A percentile compares a stretch with the other conserved stretches of the same genome.
These are phyloP conservation scores for Metschnikowia gelsemii DNA, from an alignment of 805 yeast species.

Conservation along the genomic window DNA sequence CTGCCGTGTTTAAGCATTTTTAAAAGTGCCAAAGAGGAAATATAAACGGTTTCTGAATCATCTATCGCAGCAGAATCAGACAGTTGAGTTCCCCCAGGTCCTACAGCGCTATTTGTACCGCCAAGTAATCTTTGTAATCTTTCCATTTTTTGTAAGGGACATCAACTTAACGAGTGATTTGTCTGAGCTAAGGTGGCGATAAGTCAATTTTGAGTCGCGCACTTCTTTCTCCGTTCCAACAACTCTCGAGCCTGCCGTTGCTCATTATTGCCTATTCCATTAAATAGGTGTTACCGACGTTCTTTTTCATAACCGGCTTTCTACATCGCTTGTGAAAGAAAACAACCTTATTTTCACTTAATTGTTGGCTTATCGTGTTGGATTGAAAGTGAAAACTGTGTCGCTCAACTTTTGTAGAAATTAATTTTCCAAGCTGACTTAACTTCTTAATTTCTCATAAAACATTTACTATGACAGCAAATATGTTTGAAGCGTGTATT, in stretches of 20 bases:
- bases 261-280: too few species aligned
- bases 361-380: too few species aligned
- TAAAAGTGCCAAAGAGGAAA: slow-evolving; percentile 89
- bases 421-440: too few species aligned
- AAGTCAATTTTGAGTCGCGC: slow-evolving; percentile 6
- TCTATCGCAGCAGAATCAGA: slow-evolving; percentile 82
- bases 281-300: too few species aligned
- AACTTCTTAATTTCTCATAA: neutral
- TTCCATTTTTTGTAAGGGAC: slow-evolving; percentile 35
- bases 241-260: neutral
- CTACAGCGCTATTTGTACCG: slow-evolving; percentile 42
- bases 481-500: neutral
- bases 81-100: slow-evolving; percentile 43
- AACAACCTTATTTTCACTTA: too few species aligned
- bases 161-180: neutral
- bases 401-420: too few species aligned
- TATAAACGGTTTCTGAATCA: slow-evolving; percentile 93
- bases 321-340: too few species aligned
- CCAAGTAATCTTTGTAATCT: slow-evolving; percentile 50
- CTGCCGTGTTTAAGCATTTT: slow-evolving; percentile 98
- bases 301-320: too few species aligned
- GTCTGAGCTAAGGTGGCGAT: slow-evolving; percentile 1
- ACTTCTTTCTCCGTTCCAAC: slow-evolving; percentile 1
- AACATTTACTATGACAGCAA: neutral
- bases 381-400: too few species aligned